Evolutionary conservation across 129 eudicot species (phyloP).

Genomic region (Pittosporum tobira): DNA sequence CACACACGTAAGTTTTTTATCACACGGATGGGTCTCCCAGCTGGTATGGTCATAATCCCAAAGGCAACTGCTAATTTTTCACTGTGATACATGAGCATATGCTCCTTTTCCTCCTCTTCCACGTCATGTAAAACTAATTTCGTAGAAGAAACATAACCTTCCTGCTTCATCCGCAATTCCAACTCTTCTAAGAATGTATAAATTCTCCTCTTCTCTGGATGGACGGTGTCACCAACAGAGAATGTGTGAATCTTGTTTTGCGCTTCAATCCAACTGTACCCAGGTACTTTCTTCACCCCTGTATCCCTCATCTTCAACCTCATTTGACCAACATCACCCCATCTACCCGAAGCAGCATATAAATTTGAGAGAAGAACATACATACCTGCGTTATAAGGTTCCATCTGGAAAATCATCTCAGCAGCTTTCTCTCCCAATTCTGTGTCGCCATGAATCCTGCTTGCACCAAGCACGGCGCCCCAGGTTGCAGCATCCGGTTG

Average conservation of each 20-base stretch:
- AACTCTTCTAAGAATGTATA: conserved; percentile 55
- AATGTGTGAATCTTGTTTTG: conserved; percentile 53
- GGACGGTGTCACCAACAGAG: conserved; percentile 51
- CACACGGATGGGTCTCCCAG: conserved; percentile 59
- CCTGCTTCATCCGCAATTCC: conserved; percentile 44
- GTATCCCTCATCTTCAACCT: conserved; percentile 56
- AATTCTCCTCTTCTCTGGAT: conserved; percentile 37
- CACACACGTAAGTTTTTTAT: conserved; percentile 66
- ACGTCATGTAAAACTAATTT: conserved; percentile 70
- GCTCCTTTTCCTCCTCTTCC: conserved; percentile 72
- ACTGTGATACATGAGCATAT: conserved; percentile 70
- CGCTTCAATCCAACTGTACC: conserved; percentile 81
- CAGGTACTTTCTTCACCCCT: conserved; percentile 54
- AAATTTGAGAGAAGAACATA: conserved; percentile 65
- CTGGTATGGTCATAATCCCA: conserved; percentile 47
- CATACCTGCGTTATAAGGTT: conserved; percentile 63
- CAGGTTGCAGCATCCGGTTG: conserved; percentile 72
- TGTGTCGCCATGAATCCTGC: conserved; percentile 53
- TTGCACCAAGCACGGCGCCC: conserved; percentile 77
- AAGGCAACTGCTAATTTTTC: conserved; percentile 64
- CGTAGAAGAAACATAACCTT: conserved; percentile 49
- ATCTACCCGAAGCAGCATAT: conserved; percentile 66
- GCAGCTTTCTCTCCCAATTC: conserved; percentile 63
- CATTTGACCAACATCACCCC: conserved; percentile 53
- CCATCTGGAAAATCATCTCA: conserved; percentile 47